Evolutionary conservation across 2,329 filamentous ascomycete species (phyloP).

Genomic region (Alternaria consortialis): DNA sequence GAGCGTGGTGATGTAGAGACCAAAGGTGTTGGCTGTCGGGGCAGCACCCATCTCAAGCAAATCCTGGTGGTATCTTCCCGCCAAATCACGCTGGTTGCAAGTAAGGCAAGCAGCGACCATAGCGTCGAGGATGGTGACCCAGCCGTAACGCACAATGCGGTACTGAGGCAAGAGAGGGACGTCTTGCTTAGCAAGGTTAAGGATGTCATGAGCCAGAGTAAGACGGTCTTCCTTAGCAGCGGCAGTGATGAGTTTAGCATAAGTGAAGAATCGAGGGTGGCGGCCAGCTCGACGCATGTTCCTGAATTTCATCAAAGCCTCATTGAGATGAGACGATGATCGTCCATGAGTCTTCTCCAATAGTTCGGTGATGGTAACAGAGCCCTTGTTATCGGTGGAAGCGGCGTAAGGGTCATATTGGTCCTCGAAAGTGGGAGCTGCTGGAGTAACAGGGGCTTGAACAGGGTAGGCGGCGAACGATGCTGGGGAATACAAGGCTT

Average conservation of each 20-base stretch:
- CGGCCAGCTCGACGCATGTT: constrained; percentile 93
- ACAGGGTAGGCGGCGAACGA: constrained; percentile 60
- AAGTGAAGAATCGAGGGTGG: constrained; percentile 94
- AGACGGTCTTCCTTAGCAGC: constrained; percentile 86
- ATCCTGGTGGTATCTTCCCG: constrained; percentile 89
- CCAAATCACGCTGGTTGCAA: constrained; percentile 79
- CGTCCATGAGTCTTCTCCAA: constrained; percentile 82
- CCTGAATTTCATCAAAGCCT: constrained; percentile 83
- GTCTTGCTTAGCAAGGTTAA: constrained; percentile 88
- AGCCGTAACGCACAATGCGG: constrained; percentile 88
- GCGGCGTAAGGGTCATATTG: constrained; percentile 90
- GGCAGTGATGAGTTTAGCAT: constrained; percentile 91
- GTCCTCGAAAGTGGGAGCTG: constrained; percentile 75
- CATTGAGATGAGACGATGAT: constrained; percentile 76
- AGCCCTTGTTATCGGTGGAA: constrained; percentile 92
- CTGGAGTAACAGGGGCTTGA: constrained; percentile 60
- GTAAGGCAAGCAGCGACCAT: constrained; percentile 94
- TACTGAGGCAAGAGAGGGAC: constrained; percentile 87
- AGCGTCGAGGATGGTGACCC: constrained; percentile 94
- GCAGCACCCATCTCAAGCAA: constrained; percentile 88
- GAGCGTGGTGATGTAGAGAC: constrained; percentile 97
- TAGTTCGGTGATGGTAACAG: constrained; percentile 86
- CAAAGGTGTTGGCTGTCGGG: constrained; percentile 96
- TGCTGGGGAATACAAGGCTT: constrained; percentile 58
- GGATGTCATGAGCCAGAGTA: constrained; percentile 83